These are phyloP conservation scores for Cercospora zeina DNA, from an alignment of 2,329 filamentous ascomycete genomes.

Conservation along the genomic window DNA sequence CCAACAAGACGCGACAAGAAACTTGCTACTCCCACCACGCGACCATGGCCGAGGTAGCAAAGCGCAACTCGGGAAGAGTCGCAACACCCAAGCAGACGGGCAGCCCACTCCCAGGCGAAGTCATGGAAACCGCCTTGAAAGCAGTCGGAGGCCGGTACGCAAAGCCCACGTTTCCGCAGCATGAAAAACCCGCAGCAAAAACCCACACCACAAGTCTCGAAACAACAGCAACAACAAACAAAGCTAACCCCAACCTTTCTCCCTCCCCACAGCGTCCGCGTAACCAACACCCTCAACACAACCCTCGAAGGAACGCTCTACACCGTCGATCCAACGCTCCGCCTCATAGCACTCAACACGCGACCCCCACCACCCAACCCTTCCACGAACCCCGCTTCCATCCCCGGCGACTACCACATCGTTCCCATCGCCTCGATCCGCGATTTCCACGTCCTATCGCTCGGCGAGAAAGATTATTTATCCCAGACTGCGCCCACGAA, in stretches of 20 bases:
- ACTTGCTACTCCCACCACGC: neutral
- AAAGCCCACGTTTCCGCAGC: neutral
- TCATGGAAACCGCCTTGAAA: constrained; percentile 56
- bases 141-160: constrained; percentile 63
- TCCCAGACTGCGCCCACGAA: constrained; percentile 49
- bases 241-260: neutral
- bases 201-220: neutral
- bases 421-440: constrained; percentile 62
- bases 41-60: constrained; percentile 56
- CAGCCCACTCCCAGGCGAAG: constrained; percentile 47
- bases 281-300: constrained; percentile 56
- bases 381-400: constrained; percentile 38
- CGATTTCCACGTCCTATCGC: constrained; percentile 56
- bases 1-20: neutral
- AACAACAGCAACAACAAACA: too few relatives aligned
- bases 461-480: constrained; percentile 44
- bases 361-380: constrained; percentile 44
- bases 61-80: constrained; percentile 59
- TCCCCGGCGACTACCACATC: constrained; percentile 58
- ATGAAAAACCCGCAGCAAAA: neutral
- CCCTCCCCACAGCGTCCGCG: constrained; percentile 28
- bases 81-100: constrained; percentile 52
- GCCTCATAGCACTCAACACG: constrained; percentile 62
- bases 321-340: constrained; percentile 61
- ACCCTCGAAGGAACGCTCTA: constrained; percentile 63